Conservation (phyloP, 768 basidiomycete species). For the Cystofilobasidium macerans region DNA sequence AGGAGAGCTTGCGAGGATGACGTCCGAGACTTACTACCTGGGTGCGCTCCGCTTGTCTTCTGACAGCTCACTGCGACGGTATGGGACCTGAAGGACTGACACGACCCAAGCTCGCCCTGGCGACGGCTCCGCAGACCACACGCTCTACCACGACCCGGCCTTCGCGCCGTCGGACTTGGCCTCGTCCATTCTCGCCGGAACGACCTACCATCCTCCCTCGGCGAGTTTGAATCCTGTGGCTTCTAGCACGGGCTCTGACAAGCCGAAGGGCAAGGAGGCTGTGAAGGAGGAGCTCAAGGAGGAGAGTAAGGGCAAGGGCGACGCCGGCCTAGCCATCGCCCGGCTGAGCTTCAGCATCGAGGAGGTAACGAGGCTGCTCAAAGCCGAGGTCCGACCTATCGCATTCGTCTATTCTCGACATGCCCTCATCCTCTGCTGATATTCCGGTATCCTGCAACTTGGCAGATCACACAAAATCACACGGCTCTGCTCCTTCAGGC, state of each 20-base stretch:
- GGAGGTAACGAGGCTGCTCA: constrained; percentile 82
- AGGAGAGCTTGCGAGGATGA: neutral
- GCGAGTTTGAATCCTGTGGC: constrained; percentile 31
- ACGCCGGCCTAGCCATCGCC: constrained; percentile 77
- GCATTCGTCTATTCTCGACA: neutral
- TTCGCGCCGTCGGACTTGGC: constrained; percentile 24
- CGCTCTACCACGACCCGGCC: constrained; percentile 14
- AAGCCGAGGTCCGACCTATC: constrained; percentile 53
- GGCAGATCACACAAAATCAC: constrained; percentile 69
- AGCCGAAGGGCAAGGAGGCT: constrained; percentile 9
- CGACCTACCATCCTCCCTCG: constrained; percentile 52
- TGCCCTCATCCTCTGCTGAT: neutral
- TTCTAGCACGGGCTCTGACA: constrained; percentile 32
- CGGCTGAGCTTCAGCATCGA: constrained; percentile 80
- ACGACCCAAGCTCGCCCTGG: neutral
- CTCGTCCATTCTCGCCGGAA: constrained; percentile 64
- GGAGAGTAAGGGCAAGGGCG: constrained; percentile 44
- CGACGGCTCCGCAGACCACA: constrained; percentile 6
- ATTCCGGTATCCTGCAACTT: neutral
- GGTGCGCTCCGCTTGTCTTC: neutral
- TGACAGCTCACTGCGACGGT: neutral
- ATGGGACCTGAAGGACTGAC: neutral
- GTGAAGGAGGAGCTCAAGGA: constrained; percentile 19
- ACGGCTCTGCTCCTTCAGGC: constrained; percentile 66
- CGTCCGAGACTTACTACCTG: constrained; percentile 15